Conservation (phyloP, 106 monocot genomes). For the Platanthera guangdongensis region DNA sequence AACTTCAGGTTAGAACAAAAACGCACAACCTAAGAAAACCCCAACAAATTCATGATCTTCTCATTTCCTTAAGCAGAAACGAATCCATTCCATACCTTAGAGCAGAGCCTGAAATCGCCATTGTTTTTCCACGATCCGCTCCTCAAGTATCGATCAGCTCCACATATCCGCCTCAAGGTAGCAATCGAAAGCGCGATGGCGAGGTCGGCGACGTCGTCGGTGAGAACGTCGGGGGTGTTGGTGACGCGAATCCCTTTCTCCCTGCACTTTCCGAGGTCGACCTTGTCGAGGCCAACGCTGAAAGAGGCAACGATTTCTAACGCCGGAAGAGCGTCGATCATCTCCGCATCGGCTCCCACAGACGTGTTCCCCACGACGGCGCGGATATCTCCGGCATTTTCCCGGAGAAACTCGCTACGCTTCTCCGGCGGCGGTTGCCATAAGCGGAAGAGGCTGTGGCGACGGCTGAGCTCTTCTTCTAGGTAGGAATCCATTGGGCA, state of each 20-base stretch:
- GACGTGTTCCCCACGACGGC: slow-evolving; percentile 35
- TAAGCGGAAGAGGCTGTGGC: slow-evolving; percentile 43
- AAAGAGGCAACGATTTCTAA: slow-evolving; percentile 37
- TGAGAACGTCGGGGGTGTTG: slow-evolving; percentile 46
- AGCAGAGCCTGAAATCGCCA: slow-evolving; percentile 30
- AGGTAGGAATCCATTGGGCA: slow-evolving; percentile 37
- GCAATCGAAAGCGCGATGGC: slow-evolving; percentile 41
- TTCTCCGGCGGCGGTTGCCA: slow-evolving; percentile 23
- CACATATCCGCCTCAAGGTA: slow-evolving; percentile 22
- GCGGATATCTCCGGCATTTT: slow-evolving; percentile 27
- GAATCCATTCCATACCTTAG: slow-evolving; percentile 14
- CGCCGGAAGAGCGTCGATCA: slow-evolving; percentile 30
- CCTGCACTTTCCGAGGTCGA: slow-evolving; percentile 38
- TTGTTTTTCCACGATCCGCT: slow-evolving; percentile 33
- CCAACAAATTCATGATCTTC: too few species aligned
- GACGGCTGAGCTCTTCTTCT: slow-evolving; percentile 33
- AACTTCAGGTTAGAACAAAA: too few species aligned
- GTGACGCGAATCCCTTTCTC: slow-evolving; percentile 39
- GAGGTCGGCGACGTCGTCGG: slow-evolving; percentile 44
- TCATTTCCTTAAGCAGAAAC: too few species aligned
- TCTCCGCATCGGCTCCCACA: slow-evolving; percentile 33
- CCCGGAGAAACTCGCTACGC: slow-evolving; percentile 21
- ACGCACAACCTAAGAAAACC: too few species aligned
- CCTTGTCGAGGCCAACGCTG: slow-evolving; percentile 6
- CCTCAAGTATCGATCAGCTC: slow-evolving; percentile 34